These are phyloP conservation scores for Ophiorrhiza pumila DNA, from an alignment of 257 asterid species.

Conservation along the genomic window DNA sequence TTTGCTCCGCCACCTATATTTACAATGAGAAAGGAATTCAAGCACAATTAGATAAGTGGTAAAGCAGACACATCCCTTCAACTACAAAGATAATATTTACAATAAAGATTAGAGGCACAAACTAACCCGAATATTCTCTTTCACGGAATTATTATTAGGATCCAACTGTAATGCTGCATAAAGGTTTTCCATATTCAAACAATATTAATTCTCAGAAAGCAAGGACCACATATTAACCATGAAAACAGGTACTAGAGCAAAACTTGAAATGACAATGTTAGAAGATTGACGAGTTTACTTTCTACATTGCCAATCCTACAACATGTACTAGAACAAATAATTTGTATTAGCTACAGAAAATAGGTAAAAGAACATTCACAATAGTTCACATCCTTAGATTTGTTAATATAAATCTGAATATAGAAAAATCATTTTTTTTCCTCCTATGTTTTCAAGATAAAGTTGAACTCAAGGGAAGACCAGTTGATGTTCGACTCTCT, in stretches of 20 bases:
- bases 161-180: conserved; percentile 77
- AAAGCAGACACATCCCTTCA: background rate
- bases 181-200: conserved; percentile 11
- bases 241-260: background rate
- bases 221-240: background rate
- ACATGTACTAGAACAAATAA: background rate
- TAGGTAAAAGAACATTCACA: background rate
- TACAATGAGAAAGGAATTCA: conserved; percentile 8
- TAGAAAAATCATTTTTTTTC: background rate
- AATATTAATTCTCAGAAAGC: conserved; percentile 7
- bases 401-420: background rate
- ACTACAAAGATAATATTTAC: conserved; percentile 12
- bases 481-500: background rate
- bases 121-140: conserved; percentile 79
- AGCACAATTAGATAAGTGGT: background rate
- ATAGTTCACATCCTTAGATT: background rate
- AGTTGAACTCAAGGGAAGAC: background rate
- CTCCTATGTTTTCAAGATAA: background rate
- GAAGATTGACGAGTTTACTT: background rate
- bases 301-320: background rate
- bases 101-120: conserved; percentile 16
- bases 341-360: background rate
- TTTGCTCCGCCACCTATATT: conserved; percentile 71
- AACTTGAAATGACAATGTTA: background rate
- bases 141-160: conserved; percentile 62